These are phyloP conservation scores for Nemania diffusa DNA, from an alignment of 2,329 filamentous ascomycete species.

Conservation along the genomic window DNA sequence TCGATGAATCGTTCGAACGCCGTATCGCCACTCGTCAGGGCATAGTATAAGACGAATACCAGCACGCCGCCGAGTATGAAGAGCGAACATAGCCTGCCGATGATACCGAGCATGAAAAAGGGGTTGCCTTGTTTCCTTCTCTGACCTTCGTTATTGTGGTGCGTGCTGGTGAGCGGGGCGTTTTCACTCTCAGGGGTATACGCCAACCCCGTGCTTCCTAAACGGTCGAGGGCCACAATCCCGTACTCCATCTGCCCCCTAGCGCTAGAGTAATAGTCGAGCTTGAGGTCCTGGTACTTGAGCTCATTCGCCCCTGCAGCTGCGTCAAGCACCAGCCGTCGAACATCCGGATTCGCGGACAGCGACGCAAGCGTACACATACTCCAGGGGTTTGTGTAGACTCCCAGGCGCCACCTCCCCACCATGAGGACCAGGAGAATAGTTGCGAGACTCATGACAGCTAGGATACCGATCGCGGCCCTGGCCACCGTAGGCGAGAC, in stretches of 20 bases:
- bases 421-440: constrained; percentile 43
- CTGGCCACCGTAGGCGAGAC: constrained; percentile 43
- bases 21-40: constrained; percentile 49
- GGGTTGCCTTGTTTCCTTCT: neutral
- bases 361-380: constrained; percentile 47
- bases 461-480: constrained; percentile 45
- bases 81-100: constrained; percentile 27
- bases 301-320: neutral
- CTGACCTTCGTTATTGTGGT: neutral
- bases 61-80: constrained; percentile 45
- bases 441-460: constrained; percentile 42
- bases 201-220: neutral
- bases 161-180: neutral
- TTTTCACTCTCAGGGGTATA: neutral
- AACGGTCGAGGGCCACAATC: constrained; percentile 15
- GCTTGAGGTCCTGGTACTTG: constrained; percentile 22
- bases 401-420: constrained; percentile 47
- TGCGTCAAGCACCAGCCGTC: constrained; percentile 17
- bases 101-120: constrained; percentile 22
- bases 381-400: constrained; percentile 51
- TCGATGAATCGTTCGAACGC: constrained; percentile 56
- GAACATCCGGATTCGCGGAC: constrained; percentile 36
- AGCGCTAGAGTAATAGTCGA: neutral
- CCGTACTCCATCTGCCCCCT: constrained; percentile 23
- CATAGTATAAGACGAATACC: constrained; percentile 53